Evolutionary conservation across 1,139 yeast genomes (phyloP).

Genomic region (Yamadazyma siamensis): DNA sequence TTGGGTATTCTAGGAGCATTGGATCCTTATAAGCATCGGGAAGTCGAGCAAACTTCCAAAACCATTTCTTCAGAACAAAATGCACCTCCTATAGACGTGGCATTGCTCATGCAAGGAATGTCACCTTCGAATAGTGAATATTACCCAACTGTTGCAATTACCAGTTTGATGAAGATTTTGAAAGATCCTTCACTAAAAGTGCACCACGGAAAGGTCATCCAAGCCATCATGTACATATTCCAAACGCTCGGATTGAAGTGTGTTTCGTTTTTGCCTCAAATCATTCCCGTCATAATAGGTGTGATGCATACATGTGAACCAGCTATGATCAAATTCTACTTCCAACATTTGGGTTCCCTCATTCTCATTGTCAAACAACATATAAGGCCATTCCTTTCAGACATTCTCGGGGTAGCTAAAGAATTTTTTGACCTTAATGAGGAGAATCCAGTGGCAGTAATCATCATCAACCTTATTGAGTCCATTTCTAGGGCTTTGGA

Average conservation of each 20-base stretch:
- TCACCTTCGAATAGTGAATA: slow-evolving; percentile 93
- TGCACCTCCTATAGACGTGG: slow-evolving; percentile 87
- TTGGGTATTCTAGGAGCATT: slow-evolving; percentile 94
- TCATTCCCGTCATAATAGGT: slow-evolving; percentile 80
- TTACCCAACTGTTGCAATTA: slow-evolving; percentile 92
- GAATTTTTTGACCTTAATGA: slow-evolving; percentile 61
- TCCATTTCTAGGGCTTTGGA: slow-evolving; percentile 82
- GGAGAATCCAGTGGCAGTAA: slow-evolving; percentile 65
- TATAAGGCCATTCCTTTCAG: slow-evolving; percentile 75
- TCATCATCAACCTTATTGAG: slow-evolving; percentile 78
- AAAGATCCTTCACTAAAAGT: slow-evolving; percentile 81
- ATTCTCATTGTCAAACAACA: slow-evolving; percentile 86
- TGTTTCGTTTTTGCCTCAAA: slow-evolving; percentile 79
- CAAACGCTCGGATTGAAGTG: slow-evolving; percentile 86
- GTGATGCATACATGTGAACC: slow-evolving; percentile 87
- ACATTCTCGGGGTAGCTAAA: slow-evolving; percentile 71
- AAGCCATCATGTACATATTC: slow-evolving; percentile 84
- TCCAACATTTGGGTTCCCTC: slow-evolving; percentile 81
- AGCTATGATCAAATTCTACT: slow-evolving; percentile 80
- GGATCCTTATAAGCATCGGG: slow-evolving; percentile 94
- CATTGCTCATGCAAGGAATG: slow-evolving; percentile 87
- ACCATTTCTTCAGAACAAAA: slow-evolving; percentile 69
- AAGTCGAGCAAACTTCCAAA: slow-evolving; percentile 74
- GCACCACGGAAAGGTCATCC: slow-evolving; percentile 78
- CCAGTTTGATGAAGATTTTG: slow-evolving; percentile 74